Evolutionary conservation across 2,329 filamentous ascomycete species (phyloP), one percentile per base, ranked within the genome.

Genomic region (Aspergillus fischeri): DNA sequence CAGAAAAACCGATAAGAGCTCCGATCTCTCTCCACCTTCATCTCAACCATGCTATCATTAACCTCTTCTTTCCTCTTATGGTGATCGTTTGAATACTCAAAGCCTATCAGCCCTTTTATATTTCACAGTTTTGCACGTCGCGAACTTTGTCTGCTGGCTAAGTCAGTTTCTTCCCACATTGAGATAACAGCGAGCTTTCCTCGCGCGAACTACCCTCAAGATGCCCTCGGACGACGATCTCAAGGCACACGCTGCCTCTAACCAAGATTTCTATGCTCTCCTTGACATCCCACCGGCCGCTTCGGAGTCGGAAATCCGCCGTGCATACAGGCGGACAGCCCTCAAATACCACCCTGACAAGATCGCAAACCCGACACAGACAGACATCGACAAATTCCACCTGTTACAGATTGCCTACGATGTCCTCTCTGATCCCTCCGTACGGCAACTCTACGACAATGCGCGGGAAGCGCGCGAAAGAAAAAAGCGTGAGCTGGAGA

Each of bases 321-420:
- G 89, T 64, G 91, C 91, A 48, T 97, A 93, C 80, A 86, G 91
- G 58, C 90, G 90, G 67, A 87, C 88, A 29, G 91, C 91, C 3
- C 80, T 96, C n/a, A 91, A 91, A 69, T 91, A 92, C 78, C 93
- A 97, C 73, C 93, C 93, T 1, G 93, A 97, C 81, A 96, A 97
- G 77, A 87, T 92, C 55, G 84, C 87, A 61, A 85, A 84, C 53
- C 78, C 82, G 41, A 91, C 88, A 3, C 75, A 77, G 4, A 77
- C 77, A 66, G 91, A 94, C 64, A 82, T 90, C 49, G 86, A 87
- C 55, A 90, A 89, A 68, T 97, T 95, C 79, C 90, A 96, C 73
- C 81, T 89, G 1, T 86, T 96, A 57, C 89, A 92, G 69, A 89
- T 89, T 60, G 92, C 91, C n/a, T 86, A 91, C 70, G 91, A 95